Evolutionary conservation across 305 asterid genomes (phyloP), one percentile per base, ranked within the genome.

Genomic region (Fraxinus angustifolia): DNA sequence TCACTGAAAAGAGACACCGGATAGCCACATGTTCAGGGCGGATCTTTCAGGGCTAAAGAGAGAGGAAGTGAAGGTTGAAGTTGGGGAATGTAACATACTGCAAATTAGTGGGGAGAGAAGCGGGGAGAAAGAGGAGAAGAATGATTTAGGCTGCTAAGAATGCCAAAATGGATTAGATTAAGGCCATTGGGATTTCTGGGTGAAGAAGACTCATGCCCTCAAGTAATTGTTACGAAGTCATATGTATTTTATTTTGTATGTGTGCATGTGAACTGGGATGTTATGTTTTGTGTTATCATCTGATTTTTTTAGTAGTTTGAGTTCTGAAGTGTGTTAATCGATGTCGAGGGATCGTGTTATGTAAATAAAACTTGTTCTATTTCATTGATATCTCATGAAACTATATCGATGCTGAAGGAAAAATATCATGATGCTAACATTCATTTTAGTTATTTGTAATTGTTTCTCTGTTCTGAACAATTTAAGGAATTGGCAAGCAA

Each of bases 401-500:
- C 40, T 35, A 35, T 35, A 35, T 1, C 1, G 1, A 35, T 35
- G 38, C 5, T 6, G 8, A 0, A 6, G 40, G 40, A 35, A 35
- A 35, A 35, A 35, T 35, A 35, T 35, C 40, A 34, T 38, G 76
- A 75, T 70, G 31, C 58, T 70, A 68, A 72, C 28, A 38, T 71
- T 79, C 81, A 45, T 31, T 74, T 42, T 38, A 78, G 83, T 82
- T 34, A 60, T 70, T 1, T 35, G 40, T 35, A 35, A 35, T 62
- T 75, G 26, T 26, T 35, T 35, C 40, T 35, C 8, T 35, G 19
- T 16, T 65, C 76, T 78, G 77, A 28, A 53, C 33, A 76, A n/a
- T 73, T 35, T 31, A 76, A 30, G 76, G 38, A 68, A 78, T 78
- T 77, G 38, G 76, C 79, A 74, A 73, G 75, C 71, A 83, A 48